Conservation (phyloP, 176 grass and related monocot species). For the Oryza longistaminata region DNA sequence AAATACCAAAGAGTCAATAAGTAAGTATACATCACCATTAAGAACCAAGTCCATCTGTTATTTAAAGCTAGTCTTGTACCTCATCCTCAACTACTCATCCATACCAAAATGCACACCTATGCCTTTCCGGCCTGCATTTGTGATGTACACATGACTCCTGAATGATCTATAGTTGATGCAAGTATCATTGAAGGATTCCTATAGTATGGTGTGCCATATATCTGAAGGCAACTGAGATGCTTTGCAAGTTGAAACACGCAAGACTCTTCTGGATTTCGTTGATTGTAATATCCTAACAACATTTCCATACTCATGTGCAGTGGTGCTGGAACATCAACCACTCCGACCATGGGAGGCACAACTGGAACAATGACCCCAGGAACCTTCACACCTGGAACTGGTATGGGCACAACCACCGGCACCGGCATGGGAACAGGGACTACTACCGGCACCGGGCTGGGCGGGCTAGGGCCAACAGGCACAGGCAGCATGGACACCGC, state of each 20-base stretch:
- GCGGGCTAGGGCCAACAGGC: constrained; percentile 61
- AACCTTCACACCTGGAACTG: constrained; percentile 60
- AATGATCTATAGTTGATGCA: no score
- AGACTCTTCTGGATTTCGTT: not conserved
- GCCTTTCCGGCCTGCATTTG: not conserved
- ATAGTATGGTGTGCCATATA: no score
- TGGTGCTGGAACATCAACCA: constrained; percentile 47
- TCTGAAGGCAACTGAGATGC: no score
- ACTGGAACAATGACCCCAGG: constrained; percentile 40
- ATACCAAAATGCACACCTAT: not conserved
- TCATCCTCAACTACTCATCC: not conserved
- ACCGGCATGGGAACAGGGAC: constrained; percentile 39
- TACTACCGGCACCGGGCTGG: constrained; percentile 32
- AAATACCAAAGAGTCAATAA: not conserved
- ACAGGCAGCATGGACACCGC: constrained; percentile 55
- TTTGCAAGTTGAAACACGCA: no score
- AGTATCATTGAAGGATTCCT: no score
- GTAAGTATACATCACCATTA: not conserved
- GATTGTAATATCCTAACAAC: not conserved
- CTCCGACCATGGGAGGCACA: constrained; percentile 41
- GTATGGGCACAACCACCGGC: constrained; percentile 35
- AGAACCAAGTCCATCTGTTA: not conserved
- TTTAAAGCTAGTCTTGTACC: not conserved
- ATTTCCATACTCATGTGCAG: constrained; percentile 28
- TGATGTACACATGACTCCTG: no score